A percentile compares a stretch with the other conserved stretches of the same genome.
These are phyloP conservation scores for Herpotrichia juniperi DNA, from an alignment of 2,329 filamentous ascomycete genomes.

Conservation along the genomic window DNA sequence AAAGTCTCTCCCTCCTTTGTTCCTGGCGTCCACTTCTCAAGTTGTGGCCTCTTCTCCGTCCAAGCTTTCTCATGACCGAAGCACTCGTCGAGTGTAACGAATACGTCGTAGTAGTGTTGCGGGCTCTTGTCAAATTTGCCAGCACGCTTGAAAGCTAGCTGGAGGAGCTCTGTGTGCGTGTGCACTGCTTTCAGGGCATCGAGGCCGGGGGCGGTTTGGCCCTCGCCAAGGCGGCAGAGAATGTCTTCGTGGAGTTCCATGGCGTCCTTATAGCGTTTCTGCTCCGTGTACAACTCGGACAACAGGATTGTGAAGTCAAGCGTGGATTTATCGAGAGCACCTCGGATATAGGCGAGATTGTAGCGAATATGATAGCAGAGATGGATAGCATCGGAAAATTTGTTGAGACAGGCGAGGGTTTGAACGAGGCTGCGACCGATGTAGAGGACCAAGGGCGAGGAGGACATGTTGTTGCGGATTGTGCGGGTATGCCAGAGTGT, in stretches of 20 bases:
- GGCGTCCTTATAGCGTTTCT: slow-evolving; percentile 25
- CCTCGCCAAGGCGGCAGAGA: slow-evolving; percentile 22
- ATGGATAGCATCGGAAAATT: slow-evolving; percentile 25
- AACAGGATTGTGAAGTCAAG: slow-evolving; percentile 25
- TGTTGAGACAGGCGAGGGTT: slow-evolving; percentile 23
- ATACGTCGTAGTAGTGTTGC: slow-evolving; percentile 23
- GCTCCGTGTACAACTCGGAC: slow-evolving; percentile 25
- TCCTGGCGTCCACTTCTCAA: slow-evolving; percentile 27
- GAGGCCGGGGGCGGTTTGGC: slow-evolving; percentile 17
- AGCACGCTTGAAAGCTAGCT: slow-evolving; percentile 21
- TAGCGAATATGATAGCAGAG: slow-evolving; percentile 30
- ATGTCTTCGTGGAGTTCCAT: slow-evolving; percentile 30
- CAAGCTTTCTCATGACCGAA: slow-evolving; percentile 18
- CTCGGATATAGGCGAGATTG: slow-evolving; percentile 26
- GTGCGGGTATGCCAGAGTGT: slow-evolving; percentile 37
- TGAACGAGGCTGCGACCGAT: slow-evolving; percentile 29
- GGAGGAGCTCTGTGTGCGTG: slow-evolving; percentile 24
- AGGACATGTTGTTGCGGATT: slow-evolving; percentile 26
- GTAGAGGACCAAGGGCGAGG: slow-evolving; percentile 25
- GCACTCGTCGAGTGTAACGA: slow-evolving; percentile 19
- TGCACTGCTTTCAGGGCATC: slow-evolving; percentile 14
- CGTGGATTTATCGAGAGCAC: slow-evolving; percentile 23
- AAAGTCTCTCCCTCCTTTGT: slow-evolving; percentile 18
- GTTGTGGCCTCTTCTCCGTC: slow-evolving; percentile 18
- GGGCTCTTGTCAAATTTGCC: slow-evolving; percentile 23